These are phyloP conservation scores for Colletotrichum paranaense DNA, from an alignment of 2,329 filamentous ascomycete genomes.

Conservation along the genomic window DNA sequence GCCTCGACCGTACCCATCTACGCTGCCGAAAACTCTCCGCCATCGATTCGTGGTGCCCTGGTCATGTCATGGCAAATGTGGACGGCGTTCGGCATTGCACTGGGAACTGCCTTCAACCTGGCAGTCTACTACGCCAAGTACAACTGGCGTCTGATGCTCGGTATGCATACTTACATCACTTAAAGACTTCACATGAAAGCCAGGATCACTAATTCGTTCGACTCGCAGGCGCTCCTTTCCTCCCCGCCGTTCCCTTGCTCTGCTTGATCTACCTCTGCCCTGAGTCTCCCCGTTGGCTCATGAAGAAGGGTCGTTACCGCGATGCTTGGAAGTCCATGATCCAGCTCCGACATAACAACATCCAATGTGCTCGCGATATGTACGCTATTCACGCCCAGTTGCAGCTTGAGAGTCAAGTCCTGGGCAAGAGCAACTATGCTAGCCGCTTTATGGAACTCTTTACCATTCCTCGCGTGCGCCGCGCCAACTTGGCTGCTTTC, in stretches of 20 bases:
- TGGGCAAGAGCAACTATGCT: constrained; percentile 65
- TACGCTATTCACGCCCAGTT: constrained; percentile 75
- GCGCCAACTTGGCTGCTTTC: constrained; percentile 81
- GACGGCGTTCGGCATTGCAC: constrained; percentile 62
- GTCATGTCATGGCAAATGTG: constrained; percentile 86
- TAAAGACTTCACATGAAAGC: background rate
- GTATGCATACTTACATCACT: background rate
- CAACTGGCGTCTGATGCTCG: constrained; percentile 52
- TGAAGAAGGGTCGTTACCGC: constrained; percentile 72
- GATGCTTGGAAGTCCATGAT: constrained; percentile 69
- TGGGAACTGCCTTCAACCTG: constrained; percentile 69
- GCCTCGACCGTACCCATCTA: constrained; percentile 77
- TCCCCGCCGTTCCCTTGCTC: constrained; percentile 64
- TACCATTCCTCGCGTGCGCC: constrained; percentile 74
- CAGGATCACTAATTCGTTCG: background rate
- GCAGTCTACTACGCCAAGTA: constrained; percentile 45
- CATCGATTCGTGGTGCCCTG: constrained; percentile 76
- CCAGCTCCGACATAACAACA: constrained; percentile 62
- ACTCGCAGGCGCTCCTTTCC: constrained; percentile 29
- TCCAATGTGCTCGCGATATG: constrained; percentile 71
- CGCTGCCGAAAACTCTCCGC: constrained; percentile 77
- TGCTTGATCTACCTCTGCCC: constrained; percentile 74
- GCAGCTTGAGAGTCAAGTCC: constrained; percentile 65
- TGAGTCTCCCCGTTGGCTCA: constrained; percentile 73
- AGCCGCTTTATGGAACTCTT: constrained; percentile 74